Percentiles rank a stretch among this genome's conserved stretches.
Conservation (phyloP, 2,329 filamentous ascomycete genomes). For the Hymenoscyphus occultus region DNA sequence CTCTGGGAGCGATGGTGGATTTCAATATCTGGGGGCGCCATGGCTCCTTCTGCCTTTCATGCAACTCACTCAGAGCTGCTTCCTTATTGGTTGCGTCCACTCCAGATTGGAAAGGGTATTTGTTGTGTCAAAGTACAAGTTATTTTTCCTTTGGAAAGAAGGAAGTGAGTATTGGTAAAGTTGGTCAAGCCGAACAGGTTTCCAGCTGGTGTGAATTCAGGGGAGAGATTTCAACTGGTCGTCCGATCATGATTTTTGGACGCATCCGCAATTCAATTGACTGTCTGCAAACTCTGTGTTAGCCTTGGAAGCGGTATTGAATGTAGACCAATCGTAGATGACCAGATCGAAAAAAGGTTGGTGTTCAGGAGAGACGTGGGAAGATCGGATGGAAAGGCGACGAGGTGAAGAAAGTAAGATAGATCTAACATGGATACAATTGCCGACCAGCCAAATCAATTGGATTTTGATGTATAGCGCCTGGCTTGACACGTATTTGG, state of each 20-base stretch:
- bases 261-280: not conserved
- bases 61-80: conserved; percentile 6
- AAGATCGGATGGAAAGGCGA: not conserved
- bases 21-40: conserved; percentile 27
- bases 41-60: conserved; percentile 12
- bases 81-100: not conserved
- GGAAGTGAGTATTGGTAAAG: too few relatives aligned
- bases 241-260: not conserved
- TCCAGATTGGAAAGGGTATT: not conserved
- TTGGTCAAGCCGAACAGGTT: not conserved
- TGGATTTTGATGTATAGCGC: not conserved
- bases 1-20: conserved; percentile 45
- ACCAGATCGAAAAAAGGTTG: not conserved
- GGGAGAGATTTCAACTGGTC: not conserved
- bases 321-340: not conserved
- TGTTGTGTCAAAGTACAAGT: not conserved
- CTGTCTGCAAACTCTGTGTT: not conserved
- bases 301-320: not conserved
- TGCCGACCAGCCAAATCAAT: conserved; percentile 6
- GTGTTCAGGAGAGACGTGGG: not conserved
- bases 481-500: not conserved
- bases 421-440: not conserved
- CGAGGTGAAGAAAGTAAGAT: not conserved
- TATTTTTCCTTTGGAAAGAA: too few relatives aligned
- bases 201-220: not conserved